phyloP scores from a whole-genome alignment of 495 filamentous ascomycete genomes.

The Hypoxylon perforatum region DNA sequence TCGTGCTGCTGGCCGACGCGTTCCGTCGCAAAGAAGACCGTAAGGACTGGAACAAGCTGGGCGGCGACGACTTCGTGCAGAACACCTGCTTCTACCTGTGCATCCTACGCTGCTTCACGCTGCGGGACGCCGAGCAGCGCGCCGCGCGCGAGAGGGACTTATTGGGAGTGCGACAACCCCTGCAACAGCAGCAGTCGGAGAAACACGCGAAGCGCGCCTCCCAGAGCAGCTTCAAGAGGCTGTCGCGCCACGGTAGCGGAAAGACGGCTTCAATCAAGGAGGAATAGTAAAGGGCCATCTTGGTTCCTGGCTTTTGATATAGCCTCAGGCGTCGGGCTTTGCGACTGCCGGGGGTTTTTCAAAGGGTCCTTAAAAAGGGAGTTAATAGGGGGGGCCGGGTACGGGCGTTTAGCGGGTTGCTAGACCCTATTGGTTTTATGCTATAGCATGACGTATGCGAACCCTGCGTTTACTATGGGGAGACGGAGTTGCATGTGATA shows the following conservation, averaged over 20 bases:
- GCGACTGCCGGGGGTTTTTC: too few relatives aligned
- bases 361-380: not conserved
- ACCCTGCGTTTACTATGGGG: not conserved
- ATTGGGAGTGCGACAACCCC: not conserved
- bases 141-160: constrained; percentile 8
- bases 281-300: not conserved
- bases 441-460: not conserved
- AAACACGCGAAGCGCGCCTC: constrained; percentile 11
- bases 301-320: not conserved
- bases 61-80: constrained; percentile 24
- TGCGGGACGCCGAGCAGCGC: constrained; percentile 31
- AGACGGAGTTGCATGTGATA: not conserved
- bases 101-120: constrained; percentile 40
- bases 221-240: constrained; percentile 13
- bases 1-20: constrained; percentile 39
- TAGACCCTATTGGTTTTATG: not conserved
- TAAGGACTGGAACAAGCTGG: constrained; percentile 33
- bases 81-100: constrained; percentile 38
- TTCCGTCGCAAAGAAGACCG: constrained; percentile 26
- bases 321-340: not conserved
- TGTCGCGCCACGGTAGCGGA: constrained; percentile 14
- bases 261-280: constrained; percentile 7
- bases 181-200: not conserved
- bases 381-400: not conserved
- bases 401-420: not conserved